Evolutionary conservation across 2,329 filamentous ascomycete species (phyloP).

Genomic region (Alternaria alternata): DNA sequence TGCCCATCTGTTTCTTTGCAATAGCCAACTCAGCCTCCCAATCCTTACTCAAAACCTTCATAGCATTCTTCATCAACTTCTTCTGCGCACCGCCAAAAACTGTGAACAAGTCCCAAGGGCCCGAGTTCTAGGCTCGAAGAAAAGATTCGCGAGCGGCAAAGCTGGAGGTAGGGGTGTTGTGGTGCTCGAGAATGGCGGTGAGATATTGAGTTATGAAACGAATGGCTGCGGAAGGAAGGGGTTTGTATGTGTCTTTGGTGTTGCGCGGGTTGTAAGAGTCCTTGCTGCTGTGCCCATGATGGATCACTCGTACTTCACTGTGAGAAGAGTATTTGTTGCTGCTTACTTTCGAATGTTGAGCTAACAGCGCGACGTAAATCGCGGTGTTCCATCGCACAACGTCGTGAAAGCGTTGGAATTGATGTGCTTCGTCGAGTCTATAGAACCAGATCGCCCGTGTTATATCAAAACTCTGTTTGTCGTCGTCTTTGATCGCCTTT

Average conservation of each 20-base stretch:
- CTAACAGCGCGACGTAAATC: constrained; percentile 29
- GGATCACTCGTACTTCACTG: background rate
- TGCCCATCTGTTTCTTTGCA: background rate
- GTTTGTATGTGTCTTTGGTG: background rate
- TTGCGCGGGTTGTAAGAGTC: background rate
- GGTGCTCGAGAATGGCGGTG: constrained; percentile 30
- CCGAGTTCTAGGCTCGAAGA: constrained; percentile 23
- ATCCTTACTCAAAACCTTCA: constrained; percentile 17
- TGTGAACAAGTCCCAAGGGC: constrained; percentile 21
- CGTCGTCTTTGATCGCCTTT: background rate
- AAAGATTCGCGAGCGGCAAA: constrained; percentile 28
- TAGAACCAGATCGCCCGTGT: constrained; percentile 23
- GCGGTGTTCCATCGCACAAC: constrained; percentile 32
- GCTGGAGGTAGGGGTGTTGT: constrained; percentile 16
- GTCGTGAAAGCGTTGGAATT: constrained; percentile 37
- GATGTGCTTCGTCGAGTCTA: constrained; percentile 24
- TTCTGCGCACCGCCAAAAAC: constrained; percentile 16
- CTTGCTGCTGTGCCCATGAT: background rate
- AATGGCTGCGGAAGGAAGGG: constrained; percentile 5
- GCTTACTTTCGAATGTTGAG: background rate
- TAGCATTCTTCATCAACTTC: constrained; percentile 23
- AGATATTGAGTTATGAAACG: constrained; percentile 31
- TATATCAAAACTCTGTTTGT: too few relatives aligned
- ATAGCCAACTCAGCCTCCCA: constrained; percentile 21
- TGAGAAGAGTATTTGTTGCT: too few relatives aligned